phyloP scores from a whole-genome alignment of 768 basidiomycete genomes.

The Tulasnella sp. region DNA sequence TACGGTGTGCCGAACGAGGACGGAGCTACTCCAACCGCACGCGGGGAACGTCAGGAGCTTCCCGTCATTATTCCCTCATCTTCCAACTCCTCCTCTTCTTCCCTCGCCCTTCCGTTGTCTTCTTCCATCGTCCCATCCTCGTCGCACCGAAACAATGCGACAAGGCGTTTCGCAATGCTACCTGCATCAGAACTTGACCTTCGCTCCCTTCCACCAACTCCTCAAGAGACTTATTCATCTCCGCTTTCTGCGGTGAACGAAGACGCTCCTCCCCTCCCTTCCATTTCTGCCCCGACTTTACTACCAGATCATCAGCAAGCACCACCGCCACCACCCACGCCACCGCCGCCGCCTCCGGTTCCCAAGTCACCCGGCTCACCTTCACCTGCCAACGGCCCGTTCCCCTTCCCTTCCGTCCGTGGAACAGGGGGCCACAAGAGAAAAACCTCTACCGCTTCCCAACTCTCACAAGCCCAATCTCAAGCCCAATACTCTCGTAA shows the following conservation, averaged over 20 bases:
- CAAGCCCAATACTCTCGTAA: constrained; percentile 18
- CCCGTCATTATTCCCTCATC: constrained; percentile 3
- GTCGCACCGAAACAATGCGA: constrained; percentile 21
- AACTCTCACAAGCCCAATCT: constrained; percentile 4
- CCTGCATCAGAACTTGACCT: constrained; percentile 18
- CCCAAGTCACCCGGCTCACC: constrained; percentile 4
- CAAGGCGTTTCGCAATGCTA: constrained; percentile 2
- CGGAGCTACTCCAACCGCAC: constrained; percentile 12
- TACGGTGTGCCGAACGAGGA: constrained; percentile 2
- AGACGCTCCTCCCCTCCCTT: constrained; percentile 7
- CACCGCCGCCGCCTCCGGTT: constrained; percentile 4
- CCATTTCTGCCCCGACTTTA: background rate
- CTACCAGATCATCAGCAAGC: background rate
- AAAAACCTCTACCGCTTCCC: constrained; percentile 24
- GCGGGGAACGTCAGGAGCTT: constrained; percentile 17
- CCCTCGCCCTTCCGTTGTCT: constrained; percentile 13
- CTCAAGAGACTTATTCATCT: constrained; percentile 10
- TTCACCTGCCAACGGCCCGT: background rate
- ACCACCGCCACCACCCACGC: constrained; percentile 9
- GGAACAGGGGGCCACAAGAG: background rate
- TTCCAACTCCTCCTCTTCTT: background rate
- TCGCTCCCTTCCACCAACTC: constrained; percentile 25
- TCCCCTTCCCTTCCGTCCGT: constrained; percentile 5
- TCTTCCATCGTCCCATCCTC: constrained; percentile 3
- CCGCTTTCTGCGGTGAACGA: constrained; percentile 13